Evolutionary conservation across 106 monocot genomes (phyloP), one percentile per base, ranked within the genome.

Genomic region (Gastrodia elata): DNA sequence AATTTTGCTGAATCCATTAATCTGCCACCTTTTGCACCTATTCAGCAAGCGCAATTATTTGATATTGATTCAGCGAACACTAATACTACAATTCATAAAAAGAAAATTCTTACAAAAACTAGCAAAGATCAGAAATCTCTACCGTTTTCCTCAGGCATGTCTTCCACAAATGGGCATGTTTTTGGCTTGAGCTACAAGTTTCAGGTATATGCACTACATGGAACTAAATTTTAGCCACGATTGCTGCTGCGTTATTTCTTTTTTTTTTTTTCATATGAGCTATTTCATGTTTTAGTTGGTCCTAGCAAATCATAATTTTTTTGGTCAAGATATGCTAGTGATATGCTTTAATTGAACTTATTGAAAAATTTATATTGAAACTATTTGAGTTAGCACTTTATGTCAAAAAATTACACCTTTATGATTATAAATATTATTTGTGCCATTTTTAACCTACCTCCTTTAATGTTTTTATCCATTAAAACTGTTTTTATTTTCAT

Each of bases 111-210:
- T 37, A 13, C 38, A 25, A 49, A 37, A 26, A 75, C 68, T 64
- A 43, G 22, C 35, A 70, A 57, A 36, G 75, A 81, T 73, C 81
- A 77, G 72, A 40, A 38, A 5, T n/a, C 49, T 26, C 9, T 59
- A 59, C 27, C 15, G 5, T 71, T 70, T 72, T 57, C 68, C 11
- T 77, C 34, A 40, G 68, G 30, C 33, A 52, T 30, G 34, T 65
- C 73, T 71, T 52, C 70, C 48, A 74, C 64, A 9, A 74, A 68
- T 71, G 78, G 68, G 34, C 75, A 75, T 52, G 74, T 82, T 34
- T 68, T 76, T 44, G 71, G 56, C 25, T 46, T 37, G 30, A 74
- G 55, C 9, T 16, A 59, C 68, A 78, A 59, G 3, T 32, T 64
- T 16, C 78, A 76, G 82, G 88, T 88, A 77, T 64, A 39, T 44